phyloP scores from a whole-genome alignment of 2,329 filamentous ascomycete genomes.

The Microsporum canis region DNA sequence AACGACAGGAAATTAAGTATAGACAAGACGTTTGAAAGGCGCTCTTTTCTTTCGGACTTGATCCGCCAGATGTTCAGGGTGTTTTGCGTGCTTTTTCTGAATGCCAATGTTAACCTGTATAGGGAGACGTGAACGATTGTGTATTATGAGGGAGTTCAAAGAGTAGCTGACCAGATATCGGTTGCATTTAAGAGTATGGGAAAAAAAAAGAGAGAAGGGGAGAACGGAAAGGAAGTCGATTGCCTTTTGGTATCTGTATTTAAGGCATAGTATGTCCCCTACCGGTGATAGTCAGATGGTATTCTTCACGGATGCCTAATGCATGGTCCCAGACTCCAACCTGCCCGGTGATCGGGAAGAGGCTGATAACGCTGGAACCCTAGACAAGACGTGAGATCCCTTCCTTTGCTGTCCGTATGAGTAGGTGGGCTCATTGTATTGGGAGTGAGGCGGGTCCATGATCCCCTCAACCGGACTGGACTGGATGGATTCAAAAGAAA shows the following conservation, averaged over 20 bases:
- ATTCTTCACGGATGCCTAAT: background rate
- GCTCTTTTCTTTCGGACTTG: background rate
- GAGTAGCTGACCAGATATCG: background rate
- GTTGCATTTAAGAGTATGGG: background rate
- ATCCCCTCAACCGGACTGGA: background rate
- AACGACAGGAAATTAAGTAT: background rate
- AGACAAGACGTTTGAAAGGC: background rate
- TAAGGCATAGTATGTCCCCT: background rate
- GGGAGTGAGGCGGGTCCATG: constrained; percentile 2
- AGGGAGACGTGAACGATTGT: too few species aligned
- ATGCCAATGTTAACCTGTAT: background rate
- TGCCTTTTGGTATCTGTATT: background rate
- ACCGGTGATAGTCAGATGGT: background rate
- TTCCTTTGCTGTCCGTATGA: background rate
- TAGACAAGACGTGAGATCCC: background rate
- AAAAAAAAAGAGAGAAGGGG: background rate
- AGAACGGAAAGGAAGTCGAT: background rate
- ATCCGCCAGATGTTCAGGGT: background rate
- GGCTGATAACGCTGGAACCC: background rate
- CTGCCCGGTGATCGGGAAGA: background rate
- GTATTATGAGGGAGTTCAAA: too few species aligned
- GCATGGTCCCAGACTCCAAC: background rate
- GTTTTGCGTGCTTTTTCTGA: background rate
- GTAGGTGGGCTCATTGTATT: background rate
- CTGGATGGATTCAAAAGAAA: background rate